These are phyloP conservation scores for Pyrus betulifolia DNA, from an alignment of 306 rosid genomes.

Conservation along the genomic window DNA sequence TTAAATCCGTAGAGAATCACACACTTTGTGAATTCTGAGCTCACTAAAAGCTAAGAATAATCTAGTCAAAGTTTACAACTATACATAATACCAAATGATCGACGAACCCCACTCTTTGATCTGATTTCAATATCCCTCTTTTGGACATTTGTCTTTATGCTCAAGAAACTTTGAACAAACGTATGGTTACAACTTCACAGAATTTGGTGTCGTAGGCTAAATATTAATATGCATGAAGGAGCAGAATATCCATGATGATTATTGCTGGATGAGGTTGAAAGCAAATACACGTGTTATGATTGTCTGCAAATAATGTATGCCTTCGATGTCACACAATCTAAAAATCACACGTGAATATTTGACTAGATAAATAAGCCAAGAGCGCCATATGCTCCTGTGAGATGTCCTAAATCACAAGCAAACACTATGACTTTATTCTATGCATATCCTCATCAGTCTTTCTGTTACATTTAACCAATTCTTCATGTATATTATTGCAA, in stretches of 20 bases:
- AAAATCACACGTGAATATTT: background rate
- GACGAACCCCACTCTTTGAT: background rate
- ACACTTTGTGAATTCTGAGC: background rate
- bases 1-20: slow-evolving; percentile 7
- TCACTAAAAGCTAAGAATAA: slow-evolving; percentile 10
- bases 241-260: background rate
- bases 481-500: background rate
- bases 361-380: background rate
- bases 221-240: background rate
- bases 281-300: slow-evolving; percentile 25
- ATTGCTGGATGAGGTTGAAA: background rate
- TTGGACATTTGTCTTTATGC: background rate
- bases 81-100: background rate
- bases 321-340: background rate
- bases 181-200: background rate
- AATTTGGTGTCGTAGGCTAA: background rate
- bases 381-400: background rate
- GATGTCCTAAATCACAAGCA: background rate
- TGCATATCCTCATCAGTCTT: background rate
- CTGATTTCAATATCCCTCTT: background rate
- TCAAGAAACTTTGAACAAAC: background rate
- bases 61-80: slow-evolving; percentile 31
- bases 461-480: background rate
- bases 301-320: background rate
- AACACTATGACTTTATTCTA: background rate